Conservation (phyloP, 345 rosid genomes). For the Noccaea bulbosa region DNA sequence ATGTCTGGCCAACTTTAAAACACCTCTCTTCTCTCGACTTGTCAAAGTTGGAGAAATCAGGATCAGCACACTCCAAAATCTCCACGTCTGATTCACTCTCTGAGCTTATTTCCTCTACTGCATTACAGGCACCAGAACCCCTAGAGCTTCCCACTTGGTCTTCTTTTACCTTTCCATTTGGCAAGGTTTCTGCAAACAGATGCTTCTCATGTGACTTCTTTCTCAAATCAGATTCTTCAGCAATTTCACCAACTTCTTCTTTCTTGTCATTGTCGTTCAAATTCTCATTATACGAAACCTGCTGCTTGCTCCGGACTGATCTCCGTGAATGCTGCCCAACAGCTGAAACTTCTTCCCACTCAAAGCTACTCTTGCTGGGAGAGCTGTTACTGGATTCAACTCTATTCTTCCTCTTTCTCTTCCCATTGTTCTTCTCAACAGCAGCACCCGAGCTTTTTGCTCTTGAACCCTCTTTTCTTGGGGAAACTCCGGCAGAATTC, state of each 20-base stretch:
- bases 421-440: conserved; percentile 49
- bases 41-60: conserved; percentile 79
- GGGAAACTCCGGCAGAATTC: conserved; percentile 40
- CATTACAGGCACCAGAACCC: conserved; percentile 8
- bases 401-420: conserved; percentile 53
- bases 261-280: conserved; percentile 56
- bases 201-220: conserved; percentile 13
- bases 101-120: conserved; percentile 40
- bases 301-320: conserved; percentile 68
- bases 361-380: conserved; percentile 50
- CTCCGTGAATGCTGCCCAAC: conserved; percentile 57
- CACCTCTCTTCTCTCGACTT: conserved; percentile 48
- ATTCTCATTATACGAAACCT: conserved; percentile 68
- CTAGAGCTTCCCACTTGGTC: conserved; percentile 41
- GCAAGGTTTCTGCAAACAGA: conserved; percentile 11
- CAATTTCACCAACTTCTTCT: conserved; percentile 31
- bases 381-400: conserved; percentile 64
- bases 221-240: conserved; percentile 15
- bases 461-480: conserved; percentile 39
- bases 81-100: conserved; percentile 39
- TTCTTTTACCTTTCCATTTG: conserved; percentile 36
- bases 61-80: conserved; percentile 50
- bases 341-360: conserved; percentile 51
- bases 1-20: conserved; percentile 67
- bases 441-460: conserved; percentile 33